Conservation (phyloP, 345 rosid species). For the Sisymbrium altissimum region DNA sequence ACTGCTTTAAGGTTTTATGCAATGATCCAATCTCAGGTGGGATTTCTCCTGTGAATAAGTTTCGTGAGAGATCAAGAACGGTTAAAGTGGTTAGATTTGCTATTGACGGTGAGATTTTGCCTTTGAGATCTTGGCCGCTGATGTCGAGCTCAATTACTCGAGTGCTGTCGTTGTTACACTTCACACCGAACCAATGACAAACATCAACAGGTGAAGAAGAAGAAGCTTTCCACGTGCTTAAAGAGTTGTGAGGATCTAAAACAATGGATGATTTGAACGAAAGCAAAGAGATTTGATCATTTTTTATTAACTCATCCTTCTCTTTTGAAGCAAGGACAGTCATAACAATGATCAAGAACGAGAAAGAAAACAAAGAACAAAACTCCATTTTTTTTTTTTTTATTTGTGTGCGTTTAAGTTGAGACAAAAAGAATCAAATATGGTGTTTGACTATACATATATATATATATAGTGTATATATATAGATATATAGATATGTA, state of each 20-base stretch:
- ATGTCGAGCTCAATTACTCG: slow-evolving; percentile 52
- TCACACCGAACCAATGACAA: slow-evolving; percentile 75
- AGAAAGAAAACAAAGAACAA: slow-evolving; percentile 29
- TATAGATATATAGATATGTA: not conserved
- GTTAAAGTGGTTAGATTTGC: slow-evolving; percentile 57
- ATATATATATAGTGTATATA: not conserved
- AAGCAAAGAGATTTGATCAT: slow-evolving; percentile 55
- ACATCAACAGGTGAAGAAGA: slow-evolving; percentile 38
- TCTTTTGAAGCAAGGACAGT: slow-evolving; percentile 31
- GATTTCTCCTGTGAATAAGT: slow-evolving; percentile 59
- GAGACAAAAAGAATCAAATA: slow-evolving; percentile 8
- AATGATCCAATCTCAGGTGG: slow-evolving; percentile 64
- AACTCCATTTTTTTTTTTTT: slow-evolving; percentile 37
- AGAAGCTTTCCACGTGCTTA: slow-evolving; percentile 45
- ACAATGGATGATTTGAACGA: slow-evolving; percentile 51
- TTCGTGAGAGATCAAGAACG: slow-evolving; percentile 72
- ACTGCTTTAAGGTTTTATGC: slow-evolving; percentile 42
- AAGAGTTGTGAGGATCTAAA: slow-evolving; percentile 47
- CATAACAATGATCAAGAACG: slow-evolving; percentile 29
- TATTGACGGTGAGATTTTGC: slow-evolving; percentile 59
- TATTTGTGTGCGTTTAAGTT: not conserved
- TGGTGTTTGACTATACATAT: slow-evolving; percentile 28
- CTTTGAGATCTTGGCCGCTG: slow-evolving; percentile 52
- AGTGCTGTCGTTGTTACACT: slow-evolving; percentile 51
- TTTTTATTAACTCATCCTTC: slow-evolving; percentile 7